Evolutionary conservation across 305 asterid species (phyloP).

Genomic region (Salvia sclarea): DNA sequence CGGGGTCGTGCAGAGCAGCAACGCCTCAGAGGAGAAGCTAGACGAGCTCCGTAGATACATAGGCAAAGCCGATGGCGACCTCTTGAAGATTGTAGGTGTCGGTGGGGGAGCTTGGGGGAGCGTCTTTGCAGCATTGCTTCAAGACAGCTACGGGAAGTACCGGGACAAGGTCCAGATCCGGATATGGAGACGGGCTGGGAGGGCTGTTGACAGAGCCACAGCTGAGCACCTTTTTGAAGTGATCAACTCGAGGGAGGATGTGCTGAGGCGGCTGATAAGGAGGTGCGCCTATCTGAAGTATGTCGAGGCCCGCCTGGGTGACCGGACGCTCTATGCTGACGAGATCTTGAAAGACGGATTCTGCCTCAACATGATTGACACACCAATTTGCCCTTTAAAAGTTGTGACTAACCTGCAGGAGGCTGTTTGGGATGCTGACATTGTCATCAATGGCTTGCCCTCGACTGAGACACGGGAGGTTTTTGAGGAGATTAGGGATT

Average conservation of each 20-base stretch:
- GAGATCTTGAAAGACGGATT: constrained; percentile 88
- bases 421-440: constrained; percentile 95
- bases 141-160: constrained; percentile 63
- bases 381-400: constrained; percentile 85
- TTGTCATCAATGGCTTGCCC: constrained; percentile 84
- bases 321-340: constrained; percentile 77
- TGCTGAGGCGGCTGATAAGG: constrained; percentile 78
- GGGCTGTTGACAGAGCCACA: constrained; percentile 63
- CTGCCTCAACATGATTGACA: constrained; percentile 85
- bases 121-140: constrained; percentile 68
- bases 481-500: constrained; percentile 71
- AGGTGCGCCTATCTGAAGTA: constrained; percentile 81
- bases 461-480: constrained; percentile 82
- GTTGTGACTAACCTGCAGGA: constrained; percentile 93
- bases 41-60: constrained; percentile 53
- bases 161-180: constrained; percentile 70
- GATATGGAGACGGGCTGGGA: constrained; percentile 74
- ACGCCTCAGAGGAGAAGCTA: constrained; percentile 55
- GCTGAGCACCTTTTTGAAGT: constrained; percentile 84
- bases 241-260: constrained; percentile 84
- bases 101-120: constrained; percentile 90
- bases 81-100: constrained; percentile 62
- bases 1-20: constrained; percentile 43
- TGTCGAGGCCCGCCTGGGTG: constrained; percentile 87
- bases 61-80: constrained; percentile 60